Conservation (phyloP, 1,139 yeast species). For the Suhomyces atakaporum region DNA sequence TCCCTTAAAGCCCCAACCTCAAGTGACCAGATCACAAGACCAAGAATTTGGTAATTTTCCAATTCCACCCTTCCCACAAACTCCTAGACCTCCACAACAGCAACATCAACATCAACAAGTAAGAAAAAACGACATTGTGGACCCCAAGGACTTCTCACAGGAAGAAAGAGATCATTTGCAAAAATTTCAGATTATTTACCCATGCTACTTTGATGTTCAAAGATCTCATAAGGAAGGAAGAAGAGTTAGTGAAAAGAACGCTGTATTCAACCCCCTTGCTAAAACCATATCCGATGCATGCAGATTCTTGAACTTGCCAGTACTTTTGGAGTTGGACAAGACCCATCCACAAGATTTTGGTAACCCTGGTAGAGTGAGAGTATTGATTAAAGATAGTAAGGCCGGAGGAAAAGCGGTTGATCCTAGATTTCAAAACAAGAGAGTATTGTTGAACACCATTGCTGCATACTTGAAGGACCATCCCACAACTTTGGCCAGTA, state of each 20-base stretch:
- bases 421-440: conserved; percentile 54
- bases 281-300: conserved; percentile 73
- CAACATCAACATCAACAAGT: conserved; percentile 12
- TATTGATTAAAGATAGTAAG: conserved; percentile 52
- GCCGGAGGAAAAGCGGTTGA: conserved; percentile 43
- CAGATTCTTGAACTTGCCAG: conserved; percentile 50
- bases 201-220: conserved; percentile 84
- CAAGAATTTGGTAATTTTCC: conserved; percentile 14
- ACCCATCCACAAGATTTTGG: conserved; percentile 97
- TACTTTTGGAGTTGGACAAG: conserved; percentile 73
- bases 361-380: conserved; percentile 91
- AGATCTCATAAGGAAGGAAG: conserved; percentile 83
- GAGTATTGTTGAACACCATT: conserved; percentile 63
- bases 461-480: conserved; percentile 63
- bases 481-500: conserved; percentile 69
- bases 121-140: conserved; percentile 31
- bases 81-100: no score
- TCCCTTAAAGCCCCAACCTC: conserved; percentile 60
- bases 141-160: conserved; percentile 40
- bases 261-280: conserved; percentile 88
- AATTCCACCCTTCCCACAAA: conserved; percentile 25
- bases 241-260: conserved; percentile 63
- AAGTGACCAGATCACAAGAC: conserved; percentile 67
- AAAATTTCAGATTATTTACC: conserved; percentile 75
- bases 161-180: conserved; percentile 64